Evolutionary conservation across 345 rosid genomes (phyloP), one percentile per base, ranked within the genome.

Genomic region (Turnera subulata): DNA sequence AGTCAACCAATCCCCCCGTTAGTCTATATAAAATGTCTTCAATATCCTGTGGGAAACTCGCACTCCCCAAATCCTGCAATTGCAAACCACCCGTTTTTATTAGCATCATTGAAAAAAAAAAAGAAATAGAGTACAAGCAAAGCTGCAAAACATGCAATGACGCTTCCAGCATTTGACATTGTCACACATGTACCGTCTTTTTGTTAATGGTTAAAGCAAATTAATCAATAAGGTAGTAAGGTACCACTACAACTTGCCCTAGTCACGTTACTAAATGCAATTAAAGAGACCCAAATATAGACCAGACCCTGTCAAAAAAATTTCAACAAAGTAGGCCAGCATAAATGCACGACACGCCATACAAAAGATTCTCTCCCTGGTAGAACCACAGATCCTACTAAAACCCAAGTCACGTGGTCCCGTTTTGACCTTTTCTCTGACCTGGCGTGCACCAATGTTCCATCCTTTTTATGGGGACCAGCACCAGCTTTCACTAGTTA

Each of bases 51-150:
- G 2, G 73, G 73, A 26, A 69, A 46, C 17, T 63, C 68, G 22
- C 73, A 69, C 24, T 42, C 8, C 45, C 73, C 73, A 21, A 24
- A 69, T 35, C 51, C 73, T 69, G 73, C 73, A 56, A n/a, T n/a
- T n/a, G 8, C 35, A 29, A 29, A 29, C 35, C 11, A 43, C 45
- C 45, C n/a, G 0, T 16, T 6, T 12, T 17, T 37, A 6, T 54
- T 17, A 54, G 35, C 15, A 21, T 19, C 17, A 12, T 12, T 18
- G 5, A 5, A 29, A 16, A 29, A 15, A 35, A 1, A 13, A 24
- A 39, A 21, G 9, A 1, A 23, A 23, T 45, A 20, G 18, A 12
- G 16, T 18, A 20, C 6, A 15, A 4, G 8, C 35, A 29, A 29
- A 29, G 8, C 35, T 3, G 8, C 35, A 29, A 29, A 3, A 29